A percentile compares a stretch with the other conserved stretches of the same genome.
These are phyloP conservation scores for Kodamaea sp. DNA, from an alignment of 1,139 yeast species.

Conservation along the genomic window DNA sequence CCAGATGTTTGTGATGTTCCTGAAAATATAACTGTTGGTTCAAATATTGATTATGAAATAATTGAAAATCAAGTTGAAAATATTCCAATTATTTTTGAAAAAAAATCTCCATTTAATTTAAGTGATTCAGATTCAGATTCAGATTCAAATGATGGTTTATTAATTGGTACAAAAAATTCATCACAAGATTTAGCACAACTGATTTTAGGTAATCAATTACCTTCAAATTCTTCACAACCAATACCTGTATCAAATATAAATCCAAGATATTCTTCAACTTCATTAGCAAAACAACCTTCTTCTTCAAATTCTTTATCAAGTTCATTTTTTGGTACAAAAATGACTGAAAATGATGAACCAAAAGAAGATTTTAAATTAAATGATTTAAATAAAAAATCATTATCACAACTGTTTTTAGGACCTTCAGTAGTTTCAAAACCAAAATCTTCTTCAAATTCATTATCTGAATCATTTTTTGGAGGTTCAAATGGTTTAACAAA, in stretches of 20 bases:
- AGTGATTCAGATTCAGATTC: conserved; percentile 17
- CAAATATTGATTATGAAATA: conserved; percentile 37
- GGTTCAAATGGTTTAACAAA: conserved; percentile 10
- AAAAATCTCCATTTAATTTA: neutral
- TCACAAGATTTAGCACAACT: conserved; percentile 48
- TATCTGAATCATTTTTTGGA: conserved; percentile 33
- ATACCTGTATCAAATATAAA: conserved; percentile 29
- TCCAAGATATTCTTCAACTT: conserved; percentile 34
- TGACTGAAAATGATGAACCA: conserved; percentile 4
- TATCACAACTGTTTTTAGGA: conserved; percentile 33
- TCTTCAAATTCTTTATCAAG: conserved; percentile 38
- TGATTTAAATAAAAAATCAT: conserved; percentile 17
- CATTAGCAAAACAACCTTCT: conserved; percentile 40
- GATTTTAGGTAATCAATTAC: conserved; percentile 28
- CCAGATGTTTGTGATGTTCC: conserved; percentile 47
- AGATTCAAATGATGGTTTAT: conserved; percentile 33
- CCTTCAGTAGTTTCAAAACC: conserved; percentile 25
- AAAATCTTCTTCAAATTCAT: conserved; percentile 39
- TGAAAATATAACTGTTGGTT: conserved; percentile 41
- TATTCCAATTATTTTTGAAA: conserved; percentile 8
- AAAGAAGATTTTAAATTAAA: neutral
- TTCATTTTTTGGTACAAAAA: conserved; percentile 25
- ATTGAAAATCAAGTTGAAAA: conserved; percentile 22
- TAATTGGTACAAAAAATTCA: conserved; percentile 39
- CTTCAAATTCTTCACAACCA: conserved; percentile 25